Percentiles rank a stretch among this genome's conserved stretches.
These are phyloP conservation scores for Drechmeria coniospora DNA, from an alignment of 2,329 filamentous ascomycete genomes.

Conservation along the genomic window DNA sequence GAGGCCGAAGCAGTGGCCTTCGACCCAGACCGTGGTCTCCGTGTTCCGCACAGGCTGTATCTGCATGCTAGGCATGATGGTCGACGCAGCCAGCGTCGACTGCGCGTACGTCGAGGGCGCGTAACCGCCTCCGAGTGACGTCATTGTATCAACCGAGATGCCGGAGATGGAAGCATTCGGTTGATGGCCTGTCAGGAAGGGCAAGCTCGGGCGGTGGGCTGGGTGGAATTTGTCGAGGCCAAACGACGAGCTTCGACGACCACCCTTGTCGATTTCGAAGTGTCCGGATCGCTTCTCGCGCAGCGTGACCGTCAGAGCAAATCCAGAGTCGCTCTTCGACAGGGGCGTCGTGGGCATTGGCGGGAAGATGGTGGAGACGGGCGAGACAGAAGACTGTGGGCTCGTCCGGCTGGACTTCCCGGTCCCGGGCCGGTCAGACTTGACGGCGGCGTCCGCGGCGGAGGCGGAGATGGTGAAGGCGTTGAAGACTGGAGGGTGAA, in stretches of 20 bases:
- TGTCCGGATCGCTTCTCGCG: slow-evolving; percentile 90
- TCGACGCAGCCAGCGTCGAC: slow-evolving; percentile 73
- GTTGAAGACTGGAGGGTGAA: slow-evolving; percentile 66
- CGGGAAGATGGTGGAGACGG: slow-evolving; percentile 64
- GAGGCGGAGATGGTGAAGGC: slow-evolving; percentile 68
- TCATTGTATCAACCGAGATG: slow-evolving; percentile 47
- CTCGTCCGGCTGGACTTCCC: slow-evolving; percentile 48
- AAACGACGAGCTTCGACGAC: slow-evolving; percentile 84
- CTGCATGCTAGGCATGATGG: slow-evolving; percentile 73
- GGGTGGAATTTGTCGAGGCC: slow-evolving; percentile 57
- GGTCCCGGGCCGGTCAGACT: slow-evolving; percentile 63
- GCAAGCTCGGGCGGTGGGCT: slow-evolving; percentile 53
- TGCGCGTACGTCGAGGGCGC: slow-evolving; percentile 73
- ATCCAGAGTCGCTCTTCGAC: slow-evolving; percentile 86
- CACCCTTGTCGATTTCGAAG: slow-evolving; percentile 63
- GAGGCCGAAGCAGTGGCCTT: slow-evolving; percentile 68
- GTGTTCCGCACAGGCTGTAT: slow-evolving; percentile 67
- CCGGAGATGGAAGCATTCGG: slow-evolving; percentile 43
- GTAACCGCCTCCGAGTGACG: slow-evolving; percentile 56
- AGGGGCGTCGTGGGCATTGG: slow-evolving; percentile 60
- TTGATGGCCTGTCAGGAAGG: slow-evolving; percentile 54
- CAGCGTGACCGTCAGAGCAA: slow-evolving; percentile 69
- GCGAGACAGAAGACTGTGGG: slow-evolving; percentile 53
- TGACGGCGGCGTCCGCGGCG: slow-evolving; percentile 47
- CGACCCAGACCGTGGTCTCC: slow-evolving; percentile 67